phyloP scores from a whole-genome alignment of 129 eudicot species.

The Pseudognaphalium luteoalbum region DNA sequence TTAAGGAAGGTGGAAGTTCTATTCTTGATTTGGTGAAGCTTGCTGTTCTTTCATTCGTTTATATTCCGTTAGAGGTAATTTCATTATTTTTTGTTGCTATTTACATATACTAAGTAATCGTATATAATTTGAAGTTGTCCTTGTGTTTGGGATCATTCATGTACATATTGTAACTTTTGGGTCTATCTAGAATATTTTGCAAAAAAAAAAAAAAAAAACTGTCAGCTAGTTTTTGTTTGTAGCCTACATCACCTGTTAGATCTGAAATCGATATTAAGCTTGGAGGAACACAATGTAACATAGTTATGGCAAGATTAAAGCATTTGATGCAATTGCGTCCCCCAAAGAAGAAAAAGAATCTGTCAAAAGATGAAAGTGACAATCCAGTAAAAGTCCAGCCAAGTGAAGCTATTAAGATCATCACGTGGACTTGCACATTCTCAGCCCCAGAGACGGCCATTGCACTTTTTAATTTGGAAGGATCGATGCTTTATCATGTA shows the following conservation, averaged over 20 bases:
- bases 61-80: constrained; percentile 77
- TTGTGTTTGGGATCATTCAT: neutral
- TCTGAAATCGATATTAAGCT: constrained; percentile 84
- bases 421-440: constrained; percentile 87
- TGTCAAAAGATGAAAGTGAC: constrained; percentile 36
- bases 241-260: constrained; percentile 71
- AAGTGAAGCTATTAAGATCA: constrained; percentile 47
- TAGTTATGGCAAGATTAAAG: constrained; percentile 58
- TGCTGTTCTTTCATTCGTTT: constrained; percentile 64
- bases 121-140: neutral
- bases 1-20: constrained; percentile 68
- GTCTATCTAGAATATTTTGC: neutral
- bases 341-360: constrained; percentile 50
- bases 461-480: constrained; percentile 53
- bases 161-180: neutral
- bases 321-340: constrained; percentile 60
- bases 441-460: constrained; percentile 88
- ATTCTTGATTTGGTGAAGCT: constrained; percentile 68
- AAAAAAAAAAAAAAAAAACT: neutral
- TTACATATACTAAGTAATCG: neutral
- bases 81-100: neutral
- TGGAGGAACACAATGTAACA: constrained; percentile 76
- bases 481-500: constrained; percentile 67
- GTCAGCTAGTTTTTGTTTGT: constrained; percentile 41
- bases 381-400: constrained; percentile 38